Conservation (phyloP, 2,329 filamentous ascomycete genomes). For the Hypoxylon sp. region DNA sequence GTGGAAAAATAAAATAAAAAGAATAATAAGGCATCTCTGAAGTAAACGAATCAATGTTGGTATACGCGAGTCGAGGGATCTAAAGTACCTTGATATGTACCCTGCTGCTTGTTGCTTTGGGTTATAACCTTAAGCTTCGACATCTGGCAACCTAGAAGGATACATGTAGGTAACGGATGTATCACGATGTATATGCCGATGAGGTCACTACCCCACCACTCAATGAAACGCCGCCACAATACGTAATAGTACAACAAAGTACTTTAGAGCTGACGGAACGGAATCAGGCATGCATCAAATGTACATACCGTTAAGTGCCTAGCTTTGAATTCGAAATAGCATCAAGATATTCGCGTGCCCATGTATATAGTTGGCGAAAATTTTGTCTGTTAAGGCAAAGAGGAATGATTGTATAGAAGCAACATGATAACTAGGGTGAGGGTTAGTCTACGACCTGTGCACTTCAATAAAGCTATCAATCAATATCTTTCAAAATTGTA, state of each 20-base stretch:
- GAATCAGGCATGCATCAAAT: conserved; percentile 24
- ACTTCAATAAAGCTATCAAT: not conserved
- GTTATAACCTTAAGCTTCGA: conserved; percentile 24
- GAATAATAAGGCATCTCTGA: not conserved
- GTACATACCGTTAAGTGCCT: conserved; percentile 2
- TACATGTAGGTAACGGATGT: not conserved
- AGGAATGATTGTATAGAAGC: not conserved
- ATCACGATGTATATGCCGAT: conserved; percentile 17
- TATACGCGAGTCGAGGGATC: conserved; percentile 7
- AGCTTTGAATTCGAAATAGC: not conserved
- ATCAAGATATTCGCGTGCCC: not conserved
- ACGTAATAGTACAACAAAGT: conserved; percentile 28
- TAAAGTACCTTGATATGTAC: conserved; percentile 2
- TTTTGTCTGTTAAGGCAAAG: not conserved
- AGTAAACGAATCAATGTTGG: not conserved
- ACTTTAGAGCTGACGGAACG: conserved; percentile 14
- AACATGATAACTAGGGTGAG: not conserved
- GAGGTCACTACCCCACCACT: conserved; percentile 36
- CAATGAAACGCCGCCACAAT: conserved; percentile 9
- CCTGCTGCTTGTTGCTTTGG: conserved; percentile 3
- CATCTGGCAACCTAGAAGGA: not conserved
- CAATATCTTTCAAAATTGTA: not conserved
- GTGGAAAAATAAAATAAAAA: not conserved
- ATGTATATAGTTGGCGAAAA: not conserved
- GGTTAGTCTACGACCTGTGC: not conserved